Evolutionary conservation across 768 basidiomycete species (phyloP).

Genomic region (Hericium rajendrae): DNA sequence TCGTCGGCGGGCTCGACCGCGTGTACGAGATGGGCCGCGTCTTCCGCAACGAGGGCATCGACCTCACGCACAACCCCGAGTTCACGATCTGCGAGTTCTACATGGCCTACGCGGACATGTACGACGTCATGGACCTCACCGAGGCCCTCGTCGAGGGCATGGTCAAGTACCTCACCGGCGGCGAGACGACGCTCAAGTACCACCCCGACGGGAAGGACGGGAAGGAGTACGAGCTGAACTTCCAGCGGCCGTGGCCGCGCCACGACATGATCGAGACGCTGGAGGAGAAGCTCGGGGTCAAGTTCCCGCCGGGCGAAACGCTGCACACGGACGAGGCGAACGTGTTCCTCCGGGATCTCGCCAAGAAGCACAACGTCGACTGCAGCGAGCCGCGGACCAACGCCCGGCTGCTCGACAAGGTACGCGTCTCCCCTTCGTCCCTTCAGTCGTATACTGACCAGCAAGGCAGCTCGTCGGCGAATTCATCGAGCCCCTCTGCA

Average conservation of each 20-base stretch:
- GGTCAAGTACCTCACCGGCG: conserved; percentile 78
- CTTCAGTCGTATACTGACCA: neutral
- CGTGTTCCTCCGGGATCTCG: conserved; percentile 77
- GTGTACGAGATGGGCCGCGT: conserved; percentile 98
- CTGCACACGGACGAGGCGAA: conserved; percentile 84
- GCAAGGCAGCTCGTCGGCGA: conserved; percentile 80
- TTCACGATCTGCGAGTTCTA: conserved; percentile 99
- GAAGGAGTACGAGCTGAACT: conserved; percentile 71
- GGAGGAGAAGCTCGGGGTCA: conserved; percentile 86
- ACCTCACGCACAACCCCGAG: conserved; percentile 98
- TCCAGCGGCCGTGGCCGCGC: conserved; percentile 92
- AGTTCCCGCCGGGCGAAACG: conserved; percentile 88
- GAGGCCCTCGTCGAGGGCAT: conserved; percentile 84
- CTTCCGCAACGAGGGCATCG: conserved; percentile 97
- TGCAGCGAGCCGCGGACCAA: conserved; percentile 95
- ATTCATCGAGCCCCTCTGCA: conserved; percentile 93
- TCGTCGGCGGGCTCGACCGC: conserved; percentile 94
- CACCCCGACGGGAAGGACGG: conserved; percentile 93
- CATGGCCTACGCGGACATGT: conserved; percentile 99
- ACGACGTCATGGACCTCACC: conserved; percentile 96
- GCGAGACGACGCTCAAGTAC: conserved; percentile 69
- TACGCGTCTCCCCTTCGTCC: conserved; percentile 17
- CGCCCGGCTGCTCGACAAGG: conserved; percentile 91
- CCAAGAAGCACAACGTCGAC: conserved; percentile 90
- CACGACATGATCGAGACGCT: conserved; percentile 97